Conservation (phyloP, 352 stramenopile species). For the Phytophthora chlamydospora region DNA sequence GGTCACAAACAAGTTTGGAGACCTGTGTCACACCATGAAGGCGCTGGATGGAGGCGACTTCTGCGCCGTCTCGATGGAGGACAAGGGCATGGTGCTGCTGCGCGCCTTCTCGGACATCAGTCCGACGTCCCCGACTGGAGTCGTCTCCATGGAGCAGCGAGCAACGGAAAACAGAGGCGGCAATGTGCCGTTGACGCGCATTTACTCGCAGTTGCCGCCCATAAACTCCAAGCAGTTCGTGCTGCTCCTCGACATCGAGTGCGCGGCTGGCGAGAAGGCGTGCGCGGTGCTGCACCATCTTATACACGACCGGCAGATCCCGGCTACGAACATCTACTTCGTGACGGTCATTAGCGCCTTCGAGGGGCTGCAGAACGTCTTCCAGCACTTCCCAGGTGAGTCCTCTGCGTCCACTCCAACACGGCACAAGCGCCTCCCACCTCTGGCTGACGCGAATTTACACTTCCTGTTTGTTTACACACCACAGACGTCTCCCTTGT, state of each 20-base stretch:
- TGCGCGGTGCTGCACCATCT: conserved; percentile 45
- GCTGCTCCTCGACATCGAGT: conserved; percentile 47
- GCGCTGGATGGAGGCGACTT: conserved; percentile 26
- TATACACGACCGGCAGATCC: conserved; percentile 24
- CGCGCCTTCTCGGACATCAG: conserved; percentile 33
- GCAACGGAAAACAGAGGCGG: conserved; percentile 5
- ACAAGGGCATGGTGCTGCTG: conserved; percentile 22
- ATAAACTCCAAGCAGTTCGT: conserved; percentile 28
- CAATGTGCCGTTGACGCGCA: neutral
- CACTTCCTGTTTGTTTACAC: neutral
- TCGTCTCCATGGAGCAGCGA: conserved; percentile 16
- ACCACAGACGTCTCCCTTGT: conserved; percentile 43
- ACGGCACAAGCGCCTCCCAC: neutral
- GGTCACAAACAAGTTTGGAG: conserved; percentile 29
- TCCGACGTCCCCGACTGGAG: conserved; percentile 13
- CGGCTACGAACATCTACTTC: conserved; percentile 51
- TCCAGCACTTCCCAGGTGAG: conserved; percentile 49
- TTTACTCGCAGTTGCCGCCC: conserved; percentile 32
- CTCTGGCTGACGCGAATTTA: neutral
- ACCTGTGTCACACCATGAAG: conserved; percentile 22
- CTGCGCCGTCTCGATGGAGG: conserved; percentile 30
- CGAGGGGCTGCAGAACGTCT: conserved; percentile 43
- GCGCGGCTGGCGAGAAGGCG: conserved; percentile 40
- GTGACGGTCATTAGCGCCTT: conserved; percentile 48
- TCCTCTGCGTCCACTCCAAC: neutral